Conservation (phyloP, 1,284 basidiomycete species). For the Puccinia horiana region DNA sequence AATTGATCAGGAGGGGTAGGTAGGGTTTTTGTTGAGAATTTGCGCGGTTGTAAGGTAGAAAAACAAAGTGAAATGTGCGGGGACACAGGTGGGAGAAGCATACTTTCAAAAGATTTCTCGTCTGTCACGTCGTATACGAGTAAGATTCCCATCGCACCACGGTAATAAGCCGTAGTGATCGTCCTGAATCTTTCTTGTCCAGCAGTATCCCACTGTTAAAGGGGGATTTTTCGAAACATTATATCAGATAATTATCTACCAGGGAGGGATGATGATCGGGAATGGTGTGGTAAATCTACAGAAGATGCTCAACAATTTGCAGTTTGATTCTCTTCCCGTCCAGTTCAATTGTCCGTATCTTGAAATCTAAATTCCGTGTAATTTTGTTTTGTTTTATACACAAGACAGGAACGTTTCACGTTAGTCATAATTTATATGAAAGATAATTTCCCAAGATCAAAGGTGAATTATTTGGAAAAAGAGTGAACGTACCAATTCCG, state of each 20-base stretch:
- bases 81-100: too few relatives aligned
- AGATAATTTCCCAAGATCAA: too few relatives aligned
- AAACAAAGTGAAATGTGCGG: neutral
- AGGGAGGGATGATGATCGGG: constrained; percentile 14
- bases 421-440: too few relatives aligned
- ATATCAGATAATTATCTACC: neutral
- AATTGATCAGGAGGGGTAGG: constrained; percentile 14
- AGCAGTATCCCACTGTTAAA: constrained; percentile 90
- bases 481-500: constrained; percentile 62
- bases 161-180: constrained; percentile 99
- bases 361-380: constrained; percentile 69
- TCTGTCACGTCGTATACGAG: constrained; percentile 99
- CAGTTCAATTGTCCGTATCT: constrained; percentile 94
- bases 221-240: neutral
- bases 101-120: constrained; percentile 95
- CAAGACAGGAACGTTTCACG: too few relatives aligned
- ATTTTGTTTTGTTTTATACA: too few relatives aligned
- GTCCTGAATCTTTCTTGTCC: constrained; percentile 99
- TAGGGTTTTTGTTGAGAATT: neutral
- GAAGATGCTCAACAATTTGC: constrained; percentile 73
- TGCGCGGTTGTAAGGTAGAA: neutral
- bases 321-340: constrained; percentile 95
- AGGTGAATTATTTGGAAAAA: too few relatives aligned
- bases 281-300: neutral
- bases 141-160: constrained; percentile 98